These are phyloP conservation scores for Calocybe indica DNA, from an alignment of 768 basidiomycete genomes.

Conservation along the genomic window DNA sequence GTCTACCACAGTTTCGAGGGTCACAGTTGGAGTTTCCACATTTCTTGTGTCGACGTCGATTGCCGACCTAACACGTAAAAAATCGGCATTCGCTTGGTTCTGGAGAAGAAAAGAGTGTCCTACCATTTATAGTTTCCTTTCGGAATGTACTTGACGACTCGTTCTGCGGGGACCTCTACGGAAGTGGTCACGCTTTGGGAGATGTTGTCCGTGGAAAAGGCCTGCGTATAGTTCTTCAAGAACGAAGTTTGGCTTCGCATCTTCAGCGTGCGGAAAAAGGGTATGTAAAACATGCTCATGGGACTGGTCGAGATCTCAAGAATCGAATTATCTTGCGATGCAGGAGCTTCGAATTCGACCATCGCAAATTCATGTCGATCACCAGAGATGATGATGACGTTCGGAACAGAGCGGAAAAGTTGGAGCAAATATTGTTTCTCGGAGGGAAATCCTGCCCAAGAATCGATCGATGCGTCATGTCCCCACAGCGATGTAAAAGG, in stretches of 20 bases:
- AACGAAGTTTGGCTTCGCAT: slow-evolving; percentile 38
- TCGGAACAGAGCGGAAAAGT: slow-evolving; percentile 59
- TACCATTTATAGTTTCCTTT: slow-evolving; percentile 67
- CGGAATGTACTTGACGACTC: slow-evolving; percentile 54
- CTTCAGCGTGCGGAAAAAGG: slow-evolving; percentile 48
- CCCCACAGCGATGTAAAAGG: slow-evolving; percentile 74
- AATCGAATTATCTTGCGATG: slow-evolving; percentile 32
- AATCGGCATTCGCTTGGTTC: neutral
- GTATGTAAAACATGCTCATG: slow-evolving; percentile 64
- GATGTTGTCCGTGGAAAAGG: slow-evolving; percentile 18
- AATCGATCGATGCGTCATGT: slow-evolving; percentile 53
- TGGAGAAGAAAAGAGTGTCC: slow-evolving; percentile 6
- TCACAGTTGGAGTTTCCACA: slow-evolving; percentile 40
- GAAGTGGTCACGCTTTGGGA: slow-evolving; percentile 14
- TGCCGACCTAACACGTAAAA: slow-evolving; percentile 40
- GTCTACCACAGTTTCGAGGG: slow-evolving; percentile 55
- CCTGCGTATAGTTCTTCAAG: slow-evolving; percentile 22
- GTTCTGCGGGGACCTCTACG: slow-evolving; percentile 45
- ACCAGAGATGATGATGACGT: slow-evolving; percentile 64
- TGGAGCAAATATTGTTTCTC: slow-evolving; percentile 57
- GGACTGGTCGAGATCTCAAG: slow-evolving; percentile 68
- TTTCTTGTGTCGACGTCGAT: slow-evolving; percentile 67
- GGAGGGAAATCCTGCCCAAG: slow-evolving; percentile 59
- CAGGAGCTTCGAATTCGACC: slow-evolving; percentile 47
- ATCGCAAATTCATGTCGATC: slow-evolving; percentile 80